Evolutionary conservation across 495 filamentous ascomycete genomes (phyloP), one percentile per base, ranked within the genome.

Genomic region (Penicillium coffeae): DNA sequence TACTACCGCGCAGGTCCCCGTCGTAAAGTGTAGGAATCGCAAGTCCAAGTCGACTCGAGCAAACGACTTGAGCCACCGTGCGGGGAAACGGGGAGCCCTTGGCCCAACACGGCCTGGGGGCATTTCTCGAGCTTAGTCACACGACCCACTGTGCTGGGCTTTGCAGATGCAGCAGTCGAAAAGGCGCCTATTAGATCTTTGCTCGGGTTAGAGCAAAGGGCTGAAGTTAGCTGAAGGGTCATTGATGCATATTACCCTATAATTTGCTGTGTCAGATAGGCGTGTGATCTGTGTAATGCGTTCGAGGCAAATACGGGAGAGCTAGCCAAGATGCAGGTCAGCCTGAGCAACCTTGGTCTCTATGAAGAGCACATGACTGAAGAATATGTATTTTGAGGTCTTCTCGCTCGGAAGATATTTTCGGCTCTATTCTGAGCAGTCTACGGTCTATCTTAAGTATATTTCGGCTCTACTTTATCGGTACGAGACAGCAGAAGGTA

Each of bases 81-180:
- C 58, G 58, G 58, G 58, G 52, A 60, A 60, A 55, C 20, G 45
- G 43, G 33, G 52, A 41, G 36, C 27, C 35, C 21, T 49, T 48
- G 46, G 45, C 35, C 27, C 20, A 18, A 33, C 19, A 13, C 10
- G 8, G n/a, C 27, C 43, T 33, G 5, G 10, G 4, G 4, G 25
- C 25, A 30, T 30, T 30, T 30, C 25, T 30, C 21, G 19, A 40
- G 46, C 46, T 60, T 57, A 60, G 57, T 60, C 53, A 60, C 57
- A 33, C 39, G 16, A 20, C 35, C 25, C 50, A 45, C 50, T 21
- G 13, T 13, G 12, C 20, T 21, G 19, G 19, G n/a, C 20, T 40
- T 40, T 40, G 18, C 18, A 6, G 18, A 12, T 13, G 3, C 3
- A 9, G 37, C 10, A 19, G 9, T 39, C 13, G 8, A 39, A 30